Base-by-base conservation (phyloP, 352 stramenopile genomes). In the Globisporangium solare region DNA sequence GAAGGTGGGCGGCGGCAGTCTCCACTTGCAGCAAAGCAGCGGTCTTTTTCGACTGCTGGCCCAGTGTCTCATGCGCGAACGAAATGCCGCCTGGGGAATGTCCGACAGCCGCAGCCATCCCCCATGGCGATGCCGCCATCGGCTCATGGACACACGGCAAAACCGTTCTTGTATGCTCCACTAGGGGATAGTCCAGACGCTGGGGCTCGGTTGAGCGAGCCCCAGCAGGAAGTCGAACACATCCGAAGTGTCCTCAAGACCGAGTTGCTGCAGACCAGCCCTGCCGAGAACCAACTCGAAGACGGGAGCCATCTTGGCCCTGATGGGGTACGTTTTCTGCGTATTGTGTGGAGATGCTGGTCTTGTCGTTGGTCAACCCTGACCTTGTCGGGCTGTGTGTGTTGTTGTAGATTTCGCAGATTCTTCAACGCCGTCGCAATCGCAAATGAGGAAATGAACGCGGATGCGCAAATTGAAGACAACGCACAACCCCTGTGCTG, bases 211-310 rank as follows among this genome's bases (percentile, higher is more conserved):
- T n/a, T 24, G 32, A 49, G 41, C 17, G 57, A 62, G 12, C 31
- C 48, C 11, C 56, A 54, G 10, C 54, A 79, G 40, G 47, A 70
- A 24, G 61, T 70, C 22, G 76, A 89, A 5, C 78, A 87, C 42
- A 64, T 89, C 32, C 67, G 76, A 20, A 89, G 76, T 46, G 46
- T 83, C 6, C 47, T 89, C 20, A 89, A 89, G 61, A 66, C 63
- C 1, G 54, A 78, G 15, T 54, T 86, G 14, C 59, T 89, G 57
- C 63, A 64, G 20, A 46, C 68, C 21, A 71, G 60, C 14, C 64
- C 66, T 12, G 45, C 47, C 0, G 64, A 76, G 59, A 89, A 86
- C 47, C 67, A 86, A 40, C 60, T 77, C 21, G 76, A 86, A 43
- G 72, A 86, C n/a, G 73, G 64, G 18, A 51, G 56, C 10, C 54